These are phyloP conservation scores for Talaromyces atroroseus DNA, from an alignment of 2,329 filamentous ascomycete species.

Conservation along the genomic window DNA sequence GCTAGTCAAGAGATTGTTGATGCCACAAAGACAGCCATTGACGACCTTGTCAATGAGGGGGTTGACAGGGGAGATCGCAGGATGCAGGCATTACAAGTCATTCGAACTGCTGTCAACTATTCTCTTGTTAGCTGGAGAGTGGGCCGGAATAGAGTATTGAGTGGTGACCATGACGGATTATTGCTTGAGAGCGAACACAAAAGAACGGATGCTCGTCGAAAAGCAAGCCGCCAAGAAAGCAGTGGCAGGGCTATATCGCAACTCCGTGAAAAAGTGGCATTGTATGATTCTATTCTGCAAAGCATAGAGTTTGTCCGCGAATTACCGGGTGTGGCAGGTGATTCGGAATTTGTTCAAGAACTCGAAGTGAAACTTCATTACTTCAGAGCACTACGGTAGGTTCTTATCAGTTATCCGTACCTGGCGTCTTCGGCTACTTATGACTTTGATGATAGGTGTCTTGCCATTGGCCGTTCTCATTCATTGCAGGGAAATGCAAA, in stretches of 20 bases:
- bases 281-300: conserved; percentile 88
- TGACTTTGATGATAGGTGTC: conserved; percentile 49
- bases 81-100: conserved; percentile 90
- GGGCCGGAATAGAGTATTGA: conserved; percentile 82
- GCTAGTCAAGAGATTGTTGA: conserved; percentile 92
- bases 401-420: background rate
- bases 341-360: conserved; percentile 68
- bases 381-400: conserved; percentile 81
- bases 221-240: conserved; percentile 52
- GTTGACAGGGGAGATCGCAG: conserved; percentile 75
- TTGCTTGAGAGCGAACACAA: conserved; percentile 40
- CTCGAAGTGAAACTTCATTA: conserved; percentile 75
- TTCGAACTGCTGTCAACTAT: conserved; percentile 88
- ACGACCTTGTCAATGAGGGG: conserved; percentile 79
- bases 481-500: conserved; percentile 64
- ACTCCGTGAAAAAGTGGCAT: conserved; percentile 76
- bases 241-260: conserved; percentile 70
- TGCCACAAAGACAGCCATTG: conserved; percentile 86
- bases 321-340: conserved; percentile 81
- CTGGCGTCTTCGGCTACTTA: background rate
- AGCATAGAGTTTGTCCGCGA: conserved; percentile 87
- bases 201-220: conserved; percentile 40
- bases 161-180: conserved; percentile 75
- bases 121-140: conserved; percentile 92
- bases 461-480: conserved; percentile 82